These are phyloP conservation scores for Rhodamnia rubescens DNA, from an alignment of 345 rosid species.

Conservation along the genomic window DNA sequence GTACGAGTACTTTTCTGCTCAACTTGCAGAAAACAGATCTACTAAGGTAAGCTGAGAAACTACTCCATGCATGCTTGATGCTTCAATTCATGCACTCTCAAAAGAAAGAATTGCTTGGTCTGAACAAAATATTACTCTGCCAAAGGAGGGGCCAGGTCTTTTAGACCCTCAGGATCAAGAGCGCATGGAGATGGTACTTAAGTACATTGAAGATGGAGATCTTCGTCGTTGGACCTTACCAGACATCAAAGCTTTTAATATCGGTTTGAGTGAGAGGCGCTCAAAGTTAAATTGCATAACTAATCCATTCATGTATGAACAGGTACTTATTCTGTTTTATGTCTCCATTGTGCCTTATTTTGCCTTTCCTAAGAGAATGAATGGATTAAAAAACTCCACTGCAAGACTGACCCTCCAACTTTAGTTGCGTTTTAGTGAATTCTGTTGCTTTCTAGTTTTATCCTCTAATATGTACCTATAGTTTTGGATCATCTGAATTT, in stretches of 20 bases:
- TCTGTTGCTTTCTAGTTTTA: neutral
- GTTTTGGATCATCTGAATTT: slow-evolving; percentile 1
- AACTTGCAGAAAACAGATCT: slow-evolving; percentile 21
- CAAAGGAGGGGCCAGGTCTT: slow-evolving; percentile 27
- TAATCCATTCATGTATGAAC: slow-evolving; percentile 54
- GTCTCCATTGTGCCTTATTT: neutral
- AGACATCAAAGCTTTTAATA: slow-evolving; percentile 41
- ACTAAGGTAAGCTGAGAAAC: slow-evolving; percentile 26
- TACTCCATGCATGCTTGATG: neutral
- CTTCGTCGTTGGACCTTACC: slow-evolving; percentile 64
- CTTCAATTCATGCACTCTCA: neutral
- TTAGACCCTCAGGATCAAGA: slow-evolving; percentile 23
- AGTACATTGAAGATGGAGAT: slow-evolving; percentile 70
- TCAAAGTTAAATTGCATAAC: slow-evolving; percentile 62
- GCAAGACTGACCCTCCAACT: neutral
- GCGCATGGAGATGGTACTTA: slow-evolving; percentile 41
- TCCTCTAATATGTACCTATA: slow-evolving; percentile 1
- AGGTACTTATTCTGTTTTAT: slow-evolving; percentile 25
- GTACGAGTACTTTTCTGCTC: slow-evolving; percentile 46
- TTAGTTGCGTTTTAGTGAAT: neutral
- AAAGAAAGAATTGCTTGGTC: neutral
- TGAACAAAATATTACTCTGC: neutral
- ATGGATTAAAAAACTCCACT: neutral
- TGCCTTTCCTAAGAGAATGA: neutral
- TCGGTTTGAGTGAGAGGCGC: slow-evolving; percentile 54